These are phyloP conservation scores for Euphorbia pulcherrima DNA, from an alignment of 345 rosid species.

Conservation along the genomic window DNA sequence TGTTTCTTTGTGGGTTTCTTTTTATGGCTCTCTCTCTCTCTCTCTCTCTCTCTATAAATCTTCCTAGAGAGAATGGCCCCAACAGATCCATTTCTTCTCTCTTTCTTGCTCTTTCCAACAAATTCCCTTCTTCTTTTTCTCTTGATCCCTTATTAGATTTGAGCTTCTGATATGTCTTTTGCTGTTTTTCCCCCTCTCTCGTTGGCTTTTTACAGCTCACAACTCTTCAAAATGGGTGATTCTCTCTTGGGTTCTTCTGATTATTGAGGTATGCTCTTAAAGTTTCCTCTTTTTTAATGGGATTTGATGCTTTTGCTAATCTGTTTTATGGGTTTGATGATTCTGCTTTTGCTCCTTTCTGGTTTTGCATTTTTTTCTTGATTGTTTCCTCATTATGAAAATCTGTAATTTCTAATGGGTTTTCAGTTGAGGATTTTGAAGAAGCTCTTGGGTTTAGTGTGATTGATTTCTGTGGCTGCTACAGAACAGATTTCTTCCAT, in stretches of 20 bases:
- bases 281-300: not conserved
- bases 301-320: constrained; percentile 20
- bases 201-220: constrained; percentile 9
- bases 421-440: not conserved
- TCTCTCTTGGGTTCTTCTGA: not conserved
- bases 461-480: constrained; percentile 5
- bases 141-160: constrained; percentile 13
- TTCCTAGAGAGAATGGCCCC: constrained; percentile 38
- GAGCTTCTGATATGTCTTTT: not conserved
- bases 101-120: constrained; percentile 25
- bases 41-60: constrained; percentile 27
- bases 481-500: not conserved
- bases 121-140: constrained; percentile 2
- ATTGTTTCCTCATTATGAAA: not conserved
- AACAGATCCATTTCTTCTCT: constrained; percentile 44
- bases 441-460: no score
- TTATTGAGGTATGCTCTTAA: constrained; percentile 14
- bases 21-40: constrained; percentile 1
- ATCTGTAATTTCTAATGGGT: not conserved
- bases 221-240: constrained; percentile 9
- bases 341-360: not conserved
- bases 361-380: not conserved
- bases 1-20: constrained; percentile 19
- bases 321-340: constrained; percentile 9
- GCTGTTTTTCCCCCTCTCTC: constrained; percentile 6